These are phyloP conservation scores for Strobilomyces echinocephalus DNA, from an alignment of 768 basidiomycete genomes.

Conservation along the genomic window DNA sequence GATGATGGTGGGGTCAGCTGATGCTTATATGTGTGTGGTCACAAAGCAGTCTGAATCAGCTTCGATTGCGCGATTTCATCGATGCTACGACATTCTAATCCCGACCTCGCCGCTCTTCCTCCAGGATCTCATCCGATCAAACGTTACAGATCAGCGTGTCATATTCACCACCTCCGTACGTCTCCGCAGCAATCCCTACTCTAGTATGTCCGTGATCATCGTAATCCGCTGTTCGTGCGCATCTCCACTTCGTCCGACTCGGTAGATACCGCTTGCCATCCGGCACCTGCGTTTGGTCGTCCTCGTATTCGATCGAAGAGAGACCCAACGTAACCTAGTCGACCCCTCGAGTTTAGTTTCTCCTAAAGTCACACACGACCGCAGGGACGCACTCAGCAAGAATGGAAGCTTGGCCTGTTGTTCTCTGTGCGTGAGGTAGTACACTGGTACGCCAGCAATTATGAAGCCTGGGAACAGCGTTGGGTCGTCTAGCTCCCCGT, in stretches of 20 bases:
- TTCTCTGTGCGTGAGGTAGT: conserved; percentile 66
- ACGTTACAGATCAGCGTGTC: no score
- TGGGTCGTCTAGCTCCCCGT: neutral
- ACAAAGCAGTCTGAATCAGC: neutral
- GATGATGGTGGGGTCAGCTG: neutral
- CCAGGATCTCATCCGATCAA: conserved; percentile 13
- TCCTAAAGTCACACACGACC: neutral
- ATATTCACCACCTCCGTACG: no score
- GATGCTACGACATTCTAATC: neutral
- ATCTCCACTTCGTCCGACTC: conserved; percentile 64
- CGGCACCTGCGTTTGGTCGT: conserved; percentile 49
- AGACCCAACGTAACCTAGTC: conserved; percentile 39
- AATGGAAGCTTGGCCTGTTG: conserved; percentile 35
- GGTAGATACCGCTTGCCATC: conserved; percentile 77
- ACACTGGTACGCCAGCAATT: conserved; percentile 73
- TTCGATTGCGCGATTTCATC: neutral
- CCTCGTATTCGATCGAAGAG: conserved; percentile 47
- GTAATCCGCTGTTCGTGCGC: conserved; percentile 2
- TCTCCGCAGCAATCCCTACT: no score
- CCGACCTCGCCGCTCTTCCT: neutral
- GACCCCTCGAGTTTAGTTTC: neutral
- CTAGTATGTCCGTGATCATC: no score
- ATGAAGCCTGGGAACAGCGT: conserved; percentile 56
- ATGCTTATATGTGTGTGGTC: neutral
- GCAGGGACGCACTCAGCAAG: conserved; percentile 33